Conservation (phyloP, 768 basidiomycete species). For the Trametopsis cervina region DNA sequence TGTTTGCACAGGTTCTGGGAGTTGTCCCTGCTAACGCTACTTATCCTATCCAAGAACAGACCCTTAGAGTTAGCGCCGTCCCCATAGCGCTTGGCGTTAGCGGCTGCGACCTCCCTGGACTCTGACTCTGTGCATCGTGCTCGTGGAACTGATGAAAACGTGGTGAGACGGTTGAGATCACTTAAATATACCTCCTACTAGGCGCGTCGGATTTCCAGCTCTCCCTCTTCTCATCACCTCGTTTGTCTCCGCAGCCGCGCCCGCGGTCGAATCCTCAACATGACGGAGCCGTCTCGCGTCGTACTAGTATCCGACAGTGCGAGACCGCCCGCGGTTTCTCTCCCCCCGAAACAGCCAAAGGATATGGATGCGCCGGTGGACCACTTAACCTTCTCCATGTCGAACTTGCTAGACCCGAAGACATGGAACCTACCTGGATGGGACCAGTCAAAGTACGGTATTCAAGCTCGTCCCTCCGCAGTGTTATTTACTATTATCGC, state of each 20-base stretch:
- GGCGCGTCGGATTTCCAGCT: too few relatives aligned
- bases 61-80: too few relatives aligned
- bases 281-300: too few relatives aligned
- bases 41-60: too few relatives aligned
- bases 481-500: background rate
- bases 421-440: conserved; percentile 21
- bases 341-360: background rate
- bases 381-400: conserved; percentile 10
- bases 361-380: conserved; percentile 4
- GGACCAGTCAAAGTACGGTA: conserved; percentile 12
- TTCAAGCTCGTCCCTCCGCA: too few relatives aligned
- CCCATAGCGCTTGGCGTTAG: background rate
- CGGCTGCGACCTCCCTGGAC: background rate
- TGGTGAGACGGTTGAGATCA: background rate
- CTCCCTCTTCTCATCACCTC: too few relatives aligned
- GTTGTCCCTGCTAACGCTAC: too few relatives aligned
- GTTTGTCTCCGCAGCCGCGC: too few relatives aligned
- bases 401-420: conserved; percentile 15
- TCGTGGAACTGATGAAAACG: background rate
- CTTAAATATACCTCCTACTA: conserved; percentile 1
- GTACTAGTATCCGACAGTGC: too few relatives aligned
- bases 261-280: too few relatives aligned
- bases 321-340: background rate
- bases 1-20: too few relatives aligned
- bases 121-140: conserved; percentile 5